Conservation (phyloP, 2,329 filamentous ascomycete genomes). For the Colletotrichum caudatum region DNA sequence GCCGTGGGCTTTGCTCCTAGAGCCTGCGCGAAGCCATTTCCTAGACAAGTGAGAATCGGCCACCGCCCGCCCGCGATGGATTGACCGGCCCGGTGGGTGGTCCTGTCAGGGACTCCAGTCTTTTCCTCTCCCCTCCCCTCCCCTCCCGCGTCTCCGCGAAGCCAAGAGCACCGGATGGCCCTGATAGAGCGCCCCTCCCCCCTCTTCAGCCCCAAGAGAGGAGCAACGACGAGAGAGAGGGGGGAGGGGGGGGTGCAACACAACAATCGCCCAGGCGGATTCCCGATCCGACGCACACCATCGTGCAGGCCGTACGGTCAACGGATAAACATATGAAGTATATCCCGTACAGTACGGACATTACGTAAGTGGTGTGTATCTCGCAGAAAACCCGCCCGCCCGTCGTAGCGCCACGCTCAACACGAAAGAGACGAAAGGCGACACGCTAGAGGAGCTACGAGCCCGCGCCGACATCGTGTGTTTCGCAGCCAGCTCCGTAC, state of each 20-base stretch:
- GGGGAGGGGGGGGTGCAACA: slow-evolving; percentile 24
- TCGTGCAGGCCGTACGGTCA: slow-evolving; percentile 22
- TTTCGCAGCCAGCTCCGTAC: background rate
- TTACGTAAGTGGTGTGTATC: slow-evolving; percentile 22
- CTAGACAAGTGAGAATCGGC: background rate
- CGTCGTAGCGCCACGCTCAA: slow-evolving; percentile 14
- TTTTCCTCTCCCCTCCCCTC: slow-evolving; percentile 1
- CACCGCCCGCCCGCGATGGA: slow-evolving; percentile 23
- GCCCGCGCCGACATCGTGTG: background rate
- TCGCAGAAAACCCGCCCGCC: slow-evolving; percentile 14
- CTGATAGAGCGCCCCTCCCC: slow-evolving; percentile 9
- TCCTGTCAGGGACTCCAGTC: slow-evolving; percentile 21
- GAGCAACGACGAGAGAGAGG: slow-evolving; percentile 18
- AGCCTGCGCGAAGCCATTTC: slow-evolving; percentile 28
- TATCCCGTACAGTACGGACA: background rate
- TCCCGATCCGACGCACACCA: slow-evolving; percentile 32
- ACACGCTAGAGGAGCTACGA: slow-evolving; percentile 4
- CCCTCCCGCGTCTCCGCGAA: slow-evolving; percentile 12
- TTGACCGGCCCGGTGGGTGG: slow-evolving; percentile 22
- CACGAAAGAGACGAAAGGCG: background rate
- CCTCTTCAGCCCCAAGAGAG: slow-evolving; percentile 24
- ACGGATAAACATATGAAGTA: slow-evolving; percentile 16
- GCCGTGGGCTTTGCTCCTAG: slow-evolving; percentile 27
- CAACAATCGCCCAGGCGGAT: background rate
- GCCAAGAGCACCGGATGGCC: slow-evolving; percentile 28